Evolutionary conservation across 2,329 filamentous ascomycete species (phyloP), one percentile per base, ranked within the genome.

Genomic region (Cucurbitaria berberidis): DNA sequence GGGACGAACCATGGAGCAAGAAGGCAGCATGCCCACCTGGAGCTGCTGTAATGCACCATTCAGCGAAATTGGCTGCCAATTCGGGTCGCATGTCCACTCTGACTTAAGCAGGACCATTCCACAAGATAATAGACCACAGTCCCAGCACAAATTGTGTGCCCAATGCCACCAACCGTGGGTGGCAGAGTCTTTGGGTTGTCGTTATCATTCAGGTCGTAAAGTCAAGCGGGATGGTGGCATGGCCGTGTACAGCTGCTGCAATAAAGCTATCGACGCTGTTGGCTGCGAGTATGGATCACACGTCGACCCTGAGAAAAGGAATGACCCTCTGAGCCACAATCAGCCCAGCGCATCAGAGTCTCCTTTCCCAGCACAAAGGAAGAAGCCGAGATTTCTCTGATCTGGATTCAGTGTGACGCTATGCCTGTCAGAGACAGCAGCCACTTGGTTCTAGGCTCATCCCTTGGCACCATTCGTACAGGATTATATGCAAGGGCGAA

Each of bases 21-120:
- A 41, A 26, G 52, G 53, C 8, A 38, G 32, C 11, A 22, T 39
- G 13, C 5, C 42, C 11, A 27, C 40, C 1, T 62, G 57, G 47
- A 46, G 44, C 3, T 59, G 60, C 40, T 68, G 65, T 38, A 11
- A 39, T 3, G 53, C 27, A 13, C 47, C 56, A 16, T n/a, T 41
- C 3, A 45, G 45, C 3, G 47, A 55, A 30, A 40, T 42, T 18
- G 62, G 62, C 16, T 67, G 64, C 35, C 40, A 43, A 11, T 52
- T 55, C 32, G 55, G 50, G 9, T 42, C 24, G 24, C 40, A 42
- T 19, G 15, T 42, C 16, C n/a, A 18, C 15, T 9, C 24, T 10
- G 22, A 18, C 13, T 6, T 2, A 29, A n/a, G 15, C 16, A 15
- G 13, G 5, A 18, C 15, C 16, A 13, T 2, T 3, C 5, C 9